Conservation (phyloP, 73 alveolate species). For the Halteria grandinella region DNA sequence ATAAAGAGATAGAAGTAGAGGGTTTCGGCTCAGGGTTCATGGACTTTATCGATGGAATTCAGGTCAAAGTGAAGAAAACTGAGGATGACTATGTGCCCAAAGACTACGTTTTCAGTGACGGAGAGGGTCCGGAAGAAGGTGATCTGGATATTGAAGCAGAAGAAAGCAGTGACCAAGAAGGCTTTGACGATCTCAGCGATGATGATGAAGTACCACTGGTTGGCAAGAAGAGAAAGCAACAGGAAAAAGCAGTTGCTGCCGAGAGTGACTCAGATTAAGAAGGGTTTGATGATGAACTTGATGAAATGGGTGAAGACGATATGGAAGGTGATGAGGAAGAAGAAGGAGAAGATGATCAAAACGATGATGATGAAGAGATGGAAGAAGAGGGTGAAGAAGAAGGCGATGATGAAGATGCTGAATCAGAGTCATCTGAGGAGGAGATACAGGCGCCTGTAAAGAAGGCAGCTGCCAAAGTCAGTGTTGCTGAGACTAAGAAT, state of each 20-base stretch:
- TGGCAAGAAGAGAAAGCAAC: constrained; percentile 32
- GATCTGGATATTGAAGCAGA: constrained; percentile 31
- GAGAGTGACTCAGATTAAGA: constrained; percentile 7
- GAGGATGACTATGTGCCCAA: background rate
- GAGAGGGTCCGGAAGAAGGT: constrained; percentile 51
- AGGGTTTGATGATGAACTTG: background rate
- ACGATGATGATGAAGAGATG: background rate
- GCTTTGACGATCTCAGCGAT: constrained; percentile 24
- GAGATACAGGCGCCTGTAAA: background rate
- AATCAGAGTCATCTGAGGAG: background rate
- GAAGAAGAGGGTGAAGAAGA: constrained; percentile 15
- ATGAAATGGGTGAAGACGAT: constrained; percentile 8
- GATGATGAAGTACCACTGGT: background rate
- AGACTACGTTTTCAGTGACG: constrained; percentile 52
- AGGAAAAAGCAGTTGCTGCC: constrained; percentile 15
- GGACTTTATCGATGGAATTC: constrained; percentile 58
- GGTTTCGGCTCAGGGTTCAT: constrained; percentile 62
- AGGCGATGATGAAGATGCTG: background rate
- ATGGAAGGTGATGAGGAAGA: constrained; percentile 5
- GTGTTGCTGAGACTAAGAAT: too few species aligned
- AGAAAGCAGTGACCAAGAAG: constrained; percentile 37
- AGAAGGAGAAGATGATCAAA: constrained; percentile 1
- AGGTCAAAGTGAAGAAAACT: constrained; percentile 1
- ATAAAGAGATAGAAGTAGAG: constrained; percentile 39
- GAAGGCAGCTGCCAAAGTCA: too few species aligned